Conservation (phyloP, 1,284 basidiomycete genomes). For the Moesziomyces globuligerus region DNA sequence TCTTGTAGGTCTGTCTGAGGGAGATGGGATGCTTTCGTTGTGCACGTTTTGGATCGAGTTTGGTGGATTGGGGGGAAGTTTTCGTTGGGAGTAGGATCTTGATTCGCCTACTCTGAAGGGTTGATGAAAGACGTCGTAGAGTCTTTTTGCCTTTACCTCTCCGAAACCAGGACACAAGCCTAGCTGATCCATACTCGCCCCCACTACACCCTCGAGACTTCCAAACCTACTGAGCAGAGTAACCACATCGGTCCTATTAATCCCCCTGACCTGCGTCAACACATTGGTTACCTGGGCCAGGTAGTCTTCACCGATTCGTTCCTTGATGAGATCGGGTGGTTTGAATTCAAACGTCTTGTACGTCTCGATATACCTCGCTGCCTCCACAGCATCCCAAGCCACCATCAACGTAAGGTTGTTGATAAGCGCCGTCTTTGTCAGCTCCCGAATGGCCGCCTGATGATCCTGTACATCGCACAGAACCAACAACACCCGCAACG, state of each 20-base stretch:
- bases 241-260: constrained; percentile 97
- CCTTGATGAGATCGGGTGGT: constrained; percentile 91
- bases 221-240: constrained; percentile 75
- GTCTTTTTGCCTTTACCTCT: constrained; percentile 84
- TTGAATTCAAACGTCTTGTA: constrained; percentile 95
- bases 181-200: constrained; percentile 75
- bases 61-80: no score
- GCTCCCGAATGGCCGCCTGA: constrained; percentile 85
- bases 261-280: constrained; percentile 87
- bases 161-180: constrained; percentile 90
- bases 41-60: neutral
- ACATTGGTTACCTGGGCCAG: constrained; percentile 82
- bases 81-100: constrained; percentile 80
- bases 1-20: neutral
- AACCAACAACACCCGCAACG: constrained; percentile 85
- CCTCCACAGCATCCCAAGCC: constrained; percentile 88
- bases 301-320: constrained; percentile 89
- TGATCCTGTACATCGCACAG: constrained; percentile 93
- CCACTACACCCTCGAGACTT: constrained; percentile 20
- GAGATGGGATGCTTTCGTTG: no score
- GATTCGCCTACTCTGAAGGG: constrained; percentile 71
- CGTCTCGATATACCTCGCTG: constrained; percentile 86
- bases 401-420: constrained; percentile 93
- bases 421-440: constrained; percentile 82
- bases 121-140: constrained; percentile 71